Conservation (phyloP, 139 green algal genomes). For the Eudorina sp. region DNA sequence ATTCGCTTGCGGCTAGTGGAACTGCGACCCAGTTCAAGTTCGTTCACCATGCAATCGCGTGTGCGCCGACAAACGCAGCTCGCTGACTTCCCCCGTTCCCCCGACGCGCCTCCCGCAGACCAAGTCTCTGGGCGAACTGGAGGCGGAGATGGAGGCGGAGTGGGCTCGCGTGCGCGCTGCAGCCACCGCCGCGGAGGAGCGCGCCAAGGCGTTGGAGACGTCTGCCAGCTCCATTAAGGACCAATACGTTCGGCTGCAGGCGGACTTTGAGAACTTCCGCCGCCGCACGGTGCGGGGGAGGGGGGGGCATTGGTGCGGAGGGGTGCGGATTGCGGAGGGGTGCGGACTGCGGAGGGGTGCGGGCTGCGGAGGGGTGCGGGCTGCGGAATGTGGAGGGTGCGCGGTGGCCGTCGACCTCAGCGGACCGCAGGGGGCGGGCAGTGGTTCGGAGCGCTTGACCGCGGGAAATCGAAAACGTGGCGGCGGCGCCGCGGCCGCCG, state of each 20-base stretch:
- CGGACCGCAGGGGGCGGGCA: too few relatives aligned
- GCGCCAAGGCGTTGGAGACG: constrained; percentile 54
- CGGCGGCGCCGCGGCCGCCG: too few relatives aligned
- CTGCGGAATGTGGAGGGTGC: too few relatives aligned
- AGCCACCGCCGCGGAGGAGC: constrained; percentile 50
- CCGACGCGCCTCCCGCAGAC: constrained; percentile 53
- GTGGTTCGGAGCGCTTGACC: too few relatives aligned
- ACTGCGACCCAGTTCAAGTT: not conserved
- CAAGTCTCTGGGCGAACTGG: constrained; percentile 54
- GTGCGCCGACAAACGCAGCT: constrained; percentile 13
- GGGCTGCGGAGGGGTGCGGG: too few relatives aligned
- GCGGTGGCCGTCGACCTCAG: too few relatives aligned
- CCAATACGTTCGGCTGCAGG: constrained; percentile 91
- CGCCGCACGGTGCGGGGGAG: constrained; percentile 86
- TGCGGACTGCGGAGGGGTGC: too few relatives aligned
- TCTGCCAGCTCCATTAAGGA: constrained; percentile 71
- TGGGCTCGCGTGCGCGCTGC: constrained; percentile 47
- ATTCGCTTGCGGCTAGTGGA: not conserved
- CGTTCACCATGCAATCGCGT: too few relatives aligned
- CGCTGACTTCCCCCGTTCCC: too few relatives aligned
- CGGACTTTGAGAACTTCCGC: constrained; percentile 99
- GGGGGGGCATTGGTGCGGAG: too few relatives aligned
- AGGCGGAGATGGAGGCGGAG: constrained; percentile 62
- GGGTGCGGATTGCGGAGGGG: too few relatives aligned
- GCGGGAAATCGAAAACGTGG: too few relatives aligned